A percentile compares a stretch with the other conserved stretches of the same genome.
phyloP scores from a whole-genome alignment of 208 protist species.

The Spongospora subterranea region DNA sequence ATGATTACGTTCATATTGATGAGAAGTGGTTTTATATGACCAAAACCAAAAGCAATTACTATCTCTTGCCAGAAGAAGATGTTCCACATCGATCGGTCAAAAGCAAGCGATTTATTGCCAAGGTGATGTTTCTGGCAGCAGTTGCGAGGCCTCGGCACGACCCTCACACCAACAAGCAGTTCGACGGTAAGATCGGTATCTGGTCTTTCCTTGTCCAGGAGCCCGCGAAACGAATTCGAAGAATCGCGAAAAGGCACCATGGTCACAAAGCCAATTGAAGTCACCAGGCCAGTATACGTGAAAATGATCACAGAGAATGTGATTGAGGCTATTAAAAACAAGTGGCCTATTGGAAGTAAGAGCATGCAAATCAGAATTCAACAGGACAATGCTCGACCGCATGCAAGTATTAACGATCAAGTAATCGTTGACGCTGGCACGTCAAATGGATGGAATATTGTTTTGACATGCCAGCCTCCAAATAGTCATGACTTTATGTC shows the following conservation, averaged over 20 bases:
- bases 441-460: background rate
- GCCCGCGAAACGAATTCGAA: background rate
- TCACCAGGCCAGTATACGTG: background rate
- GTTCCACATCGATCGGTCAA: too few species aligned
- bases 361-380: background rate
- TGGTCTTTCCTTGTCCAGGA: background rate
- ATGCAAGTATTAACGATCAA: background rate
- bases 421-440: background rate
- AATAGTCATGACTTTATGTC: background rate
- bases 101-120: too few species aligned
- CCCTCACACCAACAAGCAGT: background rate
- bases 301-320: too few species aligned
- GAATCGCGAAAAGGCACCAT: background rate
- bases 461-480: background rate
- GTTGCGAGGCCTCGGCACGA: background rate
- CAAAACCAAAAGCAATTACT: too few species aligned
- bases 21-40: too few species aligned
- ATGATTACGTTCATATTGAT: too few species aligned
- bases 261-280: background rate
- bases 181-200: background rate
- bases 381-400: slow-evolving; percentile 42
- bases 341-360: slow-evolving; percentile 27
- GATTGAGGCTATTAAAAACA: background rate
- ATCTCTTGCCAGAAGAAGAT: too few species aligned
- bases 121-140: background rate